Evolutionary conservation across 305 asterid genomes (phyloP).

Genomic region (Fraxinus paxiana): DNA sequence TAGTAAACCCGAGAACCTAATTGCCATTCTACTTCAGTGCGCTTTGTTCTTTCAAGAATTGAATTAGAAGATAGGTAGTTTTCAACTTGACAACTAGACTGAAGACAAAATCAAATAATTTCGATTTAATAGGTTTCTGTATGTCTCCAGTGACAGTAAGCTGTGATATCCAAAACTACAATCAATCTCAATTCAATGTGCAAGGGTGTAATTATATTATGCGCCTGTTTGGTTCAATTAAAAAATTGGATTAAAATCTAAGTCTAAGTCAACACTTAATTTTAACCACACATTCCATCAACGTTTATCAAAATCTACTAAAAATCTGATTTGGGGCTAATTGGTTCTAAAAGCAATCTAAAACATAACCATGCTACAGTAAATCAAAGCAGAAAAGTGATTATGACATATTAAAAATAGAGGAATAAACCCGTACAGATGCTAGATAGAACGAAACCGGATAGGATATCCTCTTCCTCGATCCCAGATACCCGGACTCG

Average conservation of each 20-base stretch:
- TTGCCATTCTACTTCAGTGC: not conserved
- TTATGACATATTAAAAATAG: not conserved
- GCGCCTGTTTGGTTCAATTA: not conserved
- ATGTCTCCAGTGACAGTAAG: not conserved
- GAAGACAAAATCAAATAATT: not conserved
- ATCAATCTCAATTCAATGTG: not conserved
- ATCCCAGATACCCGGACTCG: conserved; percentile 87
- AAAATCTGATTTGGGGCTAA: not conserved
- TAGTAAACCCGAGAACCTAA: not conserved
- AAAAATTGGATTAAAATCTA: not conserved
- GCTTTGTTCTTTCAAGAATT: not conserved
- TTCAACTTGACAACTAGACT: not conserved
- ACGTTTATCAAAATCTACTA: not conserved
- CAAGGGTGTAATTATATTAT: not conserved
- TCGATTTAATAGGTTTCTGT: not conserved
- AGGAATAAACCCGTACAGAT: conserved; percentile 40
- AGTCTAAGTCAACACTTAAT: not conserved
- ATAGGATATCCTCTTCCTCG: conserved; percentile 81
- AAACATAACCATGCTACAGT: not conserved
- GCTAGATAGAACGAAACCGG: conserved; percentile 78
- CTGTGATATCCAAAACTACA: not conserved
- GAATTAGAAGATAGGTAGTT: not conserved
- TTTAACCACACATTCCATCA: not conserved
- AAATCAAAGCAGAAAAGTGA: not conserved
- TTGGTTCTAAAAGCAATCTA: not conserved